These are phyloP conservation scores for Zanthoxylum bungeanum DNA, from an alignment of 345 rosid genomes.

Conservation along the genomic window DNA sequence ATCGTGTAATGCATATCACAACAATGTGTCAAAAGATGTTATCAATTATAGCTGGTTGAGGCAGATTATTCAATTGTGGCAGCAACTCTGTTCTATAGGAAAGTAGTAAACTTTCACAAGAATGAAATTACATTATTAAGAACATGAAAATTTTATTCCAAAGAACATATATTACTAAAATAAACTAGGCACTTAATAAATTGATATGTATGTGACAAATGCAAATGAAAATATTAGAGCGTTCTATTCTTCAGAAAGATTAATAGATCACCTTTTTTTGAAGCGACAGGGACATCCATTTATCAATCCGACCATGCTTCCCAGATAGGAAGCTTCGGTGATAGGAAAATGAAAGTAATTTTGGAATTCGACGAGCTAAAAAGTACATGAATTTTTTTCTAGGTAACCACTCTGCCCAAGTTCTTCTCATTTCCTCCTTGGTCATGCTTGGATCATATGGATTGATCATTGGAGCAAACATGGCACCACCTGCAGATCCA, in stretches of 20 bases:
- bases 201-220: not conserved
- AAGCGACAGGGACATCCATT: slow-evolving; percentile 71
- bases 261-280: slow-evolving; percentile 53
- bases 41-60: not conserved
- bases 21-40: not conserved
- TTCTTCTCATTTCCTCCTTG: slow-evolving; percentile 66
- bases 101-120: not conserved
- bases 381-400: slow-evolving; percentile 64
- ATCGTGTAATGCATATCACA: slow-evolving; percentile 3
- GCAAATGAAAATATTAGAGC: slow-evolving; percentile 9
- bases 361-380: slow-evolving; percentile 69
- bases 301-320: slow-evolving; percentile 59
- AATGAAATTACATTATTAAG: not conserved
- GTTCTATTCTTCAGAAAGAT: not conserved
- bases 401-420: slow-evolving; percentile 63
- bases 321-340: slow-evolving; percentile 75
- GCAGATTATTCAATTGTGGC: not conserved
- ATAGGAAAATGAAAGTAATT: slow-evolving; percentile 56
- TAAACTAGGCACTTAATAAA: not conserved
- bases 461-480: slow-evolving; percentile 71
- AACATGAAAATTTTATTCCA: not conserved
- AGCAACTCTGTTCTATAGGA: not conserved
- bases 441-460: slow-evolving; percentile 82
- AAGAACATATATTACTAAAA: not conserved
- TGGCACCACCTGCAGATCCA: slow-evolving; percentile 66